Evolutionary conservation across 306 rosid genomes (phyloP), one percentile per base, ranked within the genome.

Genomic region (Quercus bicolor): DNA sequence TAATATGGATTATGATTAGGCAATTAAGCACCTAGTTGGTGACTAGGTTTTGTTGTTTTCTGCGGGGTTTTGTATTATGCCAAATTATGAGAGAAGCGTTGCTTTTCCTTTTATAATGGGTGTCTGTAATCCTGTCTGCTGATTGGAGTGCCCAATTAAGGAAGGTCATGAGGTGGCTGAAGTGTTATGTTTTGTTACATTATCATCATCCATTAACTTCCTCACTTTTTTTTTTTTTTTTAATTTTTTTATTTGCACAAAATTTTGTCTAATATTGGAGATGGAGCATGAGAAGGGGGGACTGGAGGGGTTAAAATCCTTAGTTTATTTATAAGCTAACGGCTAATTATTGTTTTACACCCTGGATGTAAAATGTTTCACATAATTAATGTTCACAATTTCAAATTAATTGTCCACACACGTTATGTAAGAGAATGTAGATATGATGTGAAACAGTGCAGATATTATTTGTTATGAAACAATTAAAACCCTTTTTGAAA

Each of bases 1-100:
- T 40, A 78, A 37, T 54, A 43, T 80, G 64, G 62, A 45, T 68
- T 19, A 18, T 68, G 72, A 80, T 56, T 68, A 71, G 56, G 84
- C 78, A 48, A 11, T 74, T 40, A 8, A 40, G 3, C 45, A 24
- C 31, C 26, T 43, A 31, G 28, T 34, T 77, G 66, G 45, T 53
- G 40, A 3, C 56, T 43, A 56, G 66, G 71, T 68, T 68, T 79
- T 80, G 79, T 34, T 66, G 20, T 62, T 74, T 73, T 73, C 48
- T 68, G 40, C 18, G 13, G 0, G 31, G 57, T 4, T 54, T 14
- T 31, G 7, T 52, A 31, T 33, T 16, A 54, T 12, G 26, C 8
- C n/a, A 9, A 23, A 6, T 14, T n/a, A 77, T 10, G 11, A 68
- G 48, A 68, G 48, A 68, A 16, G 20, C 21, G 61, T 31, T 26